Base-by-base conservation (phyloP, 164 flowering plant genomes). In the Platanus orientalis region DNA sequence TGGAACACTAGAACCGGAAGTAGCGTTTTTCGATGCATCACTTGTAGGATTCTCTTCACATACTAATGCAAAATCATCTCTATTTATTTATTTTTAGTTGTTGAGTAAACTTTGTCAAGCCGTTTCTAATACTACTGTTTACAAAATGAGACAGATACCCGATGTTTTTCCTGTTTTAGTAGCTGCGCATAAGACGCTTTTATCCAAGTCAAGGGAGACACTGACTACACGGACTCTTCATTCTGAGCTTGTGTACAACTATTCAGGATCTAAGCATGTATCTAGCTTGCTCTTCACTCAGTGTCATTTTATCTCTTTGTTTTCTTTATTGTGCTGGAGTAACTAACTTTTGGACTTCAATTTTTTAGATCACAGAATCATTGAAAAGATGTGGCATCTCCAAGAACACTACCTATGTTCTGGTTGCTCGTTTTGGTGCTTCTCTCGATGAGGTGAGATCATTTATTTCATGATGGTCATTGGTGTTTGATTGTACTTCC, bases 241-340 rank as follows among this genome's bases (percentile, higher is more conserved):
- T 77, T 93, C 97, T 24, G 98, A 93, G 78, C 89, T 93, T 54
- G 96, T 93, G 45, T 90, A 83, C 77, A 90, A 89, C 58, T 93
- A 87, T 71, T 83, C 98, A 3, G 97, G 96, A 58, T 90, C 98
- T 25, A 93, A 93, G 73, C 97, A 93, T 81, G 97, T 90, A 84
- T 67, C 25, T 3, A 59, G 34, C 61, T 51, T 54, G 60, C 14
- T 60, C 58, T 45, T 47, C 10, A 4, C 39, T 12, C 19, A n/a
- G 7, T 44, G 4, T 45, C 23, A 19, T 17, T n/a, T 19, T 36
- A 29, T 44, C 23, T 16, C 17, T 47, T 74, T 17, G 1, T 52
- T 48, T 61, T 49, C 36, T 9, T 24, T 14, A 23, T 23, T 52
- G 4, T 3, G 21, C n/a, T 10, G 1, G 20, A 34, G 17, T 61